phyloP scores from a whole-genome alignment of 257 asterid species.

The Thymus quinquecostatus region DNA sequence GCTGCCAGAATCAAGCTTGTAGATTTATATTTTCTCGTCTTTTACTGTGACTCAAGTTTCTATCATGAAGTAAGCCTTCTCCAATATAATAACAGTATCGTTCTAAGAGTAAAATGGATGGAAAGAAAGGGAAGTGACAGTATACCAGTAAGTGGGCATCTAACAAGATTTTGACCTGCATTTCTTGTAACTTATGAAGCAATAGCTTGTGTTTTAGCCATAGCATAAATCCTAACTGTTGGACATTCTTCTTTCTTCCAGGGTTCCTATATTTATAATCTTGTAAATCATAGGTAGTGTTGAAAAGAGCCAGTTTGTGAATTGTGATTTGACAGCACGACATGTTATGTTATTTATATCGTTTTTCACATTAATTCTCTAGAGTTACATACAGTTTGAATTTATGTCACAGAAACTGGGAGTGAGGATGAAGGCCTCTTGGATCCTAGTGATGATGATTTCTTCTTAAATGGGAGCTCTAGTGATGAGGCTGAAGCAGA shows the following conservation, averaged over 20 bases:
- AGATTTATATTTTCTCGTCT: not conserved
- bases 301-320: not conserved
- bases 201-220: slow-evolving; percentile 11
- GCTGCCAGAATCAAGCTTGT: slow-evolving; percentile 11
- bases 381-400: slow-evolving; percentile 24
- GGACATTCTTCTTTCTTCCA: not conserved
- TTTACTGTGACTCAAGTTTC: not conserved
- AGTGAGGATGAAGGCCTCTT: slow-evolving; percentile 94
- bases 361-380: slow-evolving; percentile 8
- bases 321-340: not conserved
- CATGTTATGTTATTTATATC: not conserved
- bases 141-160: not conserved
- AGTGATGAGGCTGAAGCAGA: slow-evolving; percentile 95
- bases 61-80: slow-evolving; percentile 1
- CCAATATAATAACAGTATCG: not conserved
- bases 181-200: not conserved
- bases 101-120: not conserved
- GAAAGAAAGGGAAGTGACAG: slow-evolving; percentile 1
- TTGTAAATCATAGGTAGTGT: not conserved
- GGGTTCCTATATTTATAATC: slow-evolving; percentile 5
- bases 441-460: slow-evolving; percentile 87
- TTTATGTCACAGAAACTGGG: slow-evolving; percentile 77
- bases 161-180: not conserved
- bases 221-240: not conserved
- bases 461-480: slow-evolving; percentile 85